Evolutionary conservation across 768 basidiomycete species (phyloP).

Genomic region (Pluteus cervinus): DNA sequence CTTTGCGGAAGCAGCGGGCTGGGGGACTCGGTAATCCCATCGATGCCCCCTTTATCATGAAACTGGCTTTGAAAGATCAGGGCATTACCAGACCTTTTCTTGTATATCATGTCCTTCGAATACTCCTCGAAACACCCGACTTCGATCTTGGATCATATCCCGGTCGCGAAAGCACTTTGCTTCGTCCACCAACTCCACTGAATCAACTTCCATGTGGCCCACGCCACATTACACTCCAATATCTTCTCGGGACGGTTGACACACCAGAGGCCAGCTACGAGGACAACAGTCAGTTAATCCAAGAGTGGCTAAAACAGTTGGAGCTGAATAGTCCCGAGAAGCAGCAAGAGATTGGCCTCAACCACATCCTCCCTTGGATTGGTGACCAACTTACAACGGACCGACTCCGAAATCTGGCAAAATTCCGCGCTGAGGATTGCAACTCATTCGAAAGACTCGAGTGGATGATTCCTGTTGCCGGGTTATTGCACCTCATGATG

Average conservation of each 20-base stretch:
- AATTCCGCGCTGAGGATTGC: slow-evolving; percentile 26
- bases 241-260: slow-evolving; percentile 26
- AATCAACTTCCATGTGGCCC: slow-evolving; percentile 18
- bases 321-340: slow-evolving; percentile 12
- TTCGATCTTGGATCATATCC: slow-evolving; percentile 23
- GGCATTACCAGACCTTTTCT: slow-evolving; percentile 10
- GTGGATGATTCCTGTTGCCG: slow-evolving; percentile 23
- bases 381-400: slow-evolving; percentile 33
- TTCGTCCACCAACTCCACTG: slow-evolving; percentile 9
- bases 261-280: slow-evolving; percentile 35
- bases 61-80: slow-evolving; percentile 8
- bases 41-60: slow-evolving; percentile 15
- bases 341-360: slow-evolving; percentile 12
- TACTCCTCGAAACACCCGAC: slow-evolving; percentile 20
- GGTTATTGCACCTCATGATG: slow-evolving; percentile 38
- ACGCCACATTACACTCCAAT: slow-evolving; percentile 23
- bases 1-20: slow-evolving; percentile 14
- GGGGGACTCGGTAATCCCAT: slow-evolving; percentile 17
- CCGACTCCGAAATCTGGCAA: slow-evolving; percentile 28
- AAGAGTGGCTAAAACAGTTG: slow-evolving; percentile 26
- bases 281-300: slow-evolving; percentile 23
- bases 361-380: slow-evolving; percentile 23
- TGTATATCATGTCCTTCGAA: slow-evolving; percentile 17
- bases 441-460: slow-evolving; percentile 34
- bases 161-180: slow-evolving; percentile 6